Percentiles rank a stretch among this genome's conserved stretches.
phyloP scores from a whole-genome alignment of 2,329 filamentous ascomycete genomes.

The Gaeumannomyces sp. region DNA sequence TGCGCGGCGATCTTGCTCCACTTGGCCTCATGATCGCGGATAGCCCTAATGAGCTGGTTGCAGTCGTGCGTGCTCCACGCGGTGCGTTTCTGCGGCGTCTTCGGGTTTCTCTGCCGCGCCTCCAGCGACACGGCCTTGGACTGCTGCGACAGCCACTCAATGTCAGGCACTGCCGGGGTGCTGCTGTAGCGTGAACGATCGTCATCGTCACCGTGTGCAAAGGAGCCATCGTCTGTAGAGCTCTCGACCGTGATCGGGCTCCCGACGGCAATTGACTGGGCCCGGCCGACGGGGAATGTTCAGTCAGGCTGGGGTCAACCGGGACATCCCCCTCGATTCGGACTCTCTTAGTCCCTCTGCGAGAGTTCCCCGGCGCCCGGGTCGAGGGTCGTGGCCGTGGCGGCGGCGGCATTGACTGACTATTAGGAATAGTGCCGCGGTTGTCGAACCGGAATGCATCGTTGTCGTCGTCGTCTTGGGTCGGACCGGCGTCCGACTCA shows the following conservation, averaged over 20 bases:
- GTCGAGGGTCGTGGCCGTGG: constrained; percentile 6
- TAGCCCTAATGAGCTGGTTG: constrained; percentile 33
- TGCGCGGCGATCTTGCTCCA: constrained; percentile 32
- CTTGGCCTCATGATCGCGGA: constrained; percentile 31
- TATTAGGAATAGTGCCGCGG: constrained; percentile 15
- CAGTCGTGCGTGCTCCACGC: constrained; percentile 39
- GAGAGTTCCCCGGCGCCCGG: neutral
- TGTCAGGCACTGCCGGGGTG: constrained; percentile 15
- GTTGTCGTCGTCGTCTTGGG: constrained; percentile 10
- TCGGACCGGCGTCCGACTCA: neutral
- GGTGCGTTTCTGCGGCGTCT: constrained; percentile 25
- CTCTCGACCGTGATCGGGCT: neutral
- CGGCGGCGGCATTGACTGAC: constrained; percentile 11
- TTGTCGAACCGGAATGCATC: constrained; percentile 18
- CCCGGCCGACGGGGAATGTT: neutral
- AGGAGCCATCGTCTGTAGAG: neutral
- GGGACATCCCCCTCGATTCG: constrained; percentile 3
- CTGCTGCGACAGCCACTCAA: constrained; percentile 20
- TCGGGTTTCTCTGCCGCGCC: constrained; percentile 22
- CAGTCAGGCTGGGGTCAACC: constrained; percentile 6
- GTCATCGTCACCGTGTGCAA: neutral
- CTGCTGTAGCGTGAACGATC: constrained; percentile 10
- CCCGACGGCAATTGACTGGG: too few relatives aligned
- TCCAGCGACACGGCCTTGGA: constrained; percentile 21
- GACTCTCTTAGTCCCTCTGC: neutral